Percentiles rank a stretch among this genome's conserved stretches.
These are phyloP conservation scores for Plantago ovata DNA, from an alignment of 257 asterid species.

Conservation along the genomic window DNA sequence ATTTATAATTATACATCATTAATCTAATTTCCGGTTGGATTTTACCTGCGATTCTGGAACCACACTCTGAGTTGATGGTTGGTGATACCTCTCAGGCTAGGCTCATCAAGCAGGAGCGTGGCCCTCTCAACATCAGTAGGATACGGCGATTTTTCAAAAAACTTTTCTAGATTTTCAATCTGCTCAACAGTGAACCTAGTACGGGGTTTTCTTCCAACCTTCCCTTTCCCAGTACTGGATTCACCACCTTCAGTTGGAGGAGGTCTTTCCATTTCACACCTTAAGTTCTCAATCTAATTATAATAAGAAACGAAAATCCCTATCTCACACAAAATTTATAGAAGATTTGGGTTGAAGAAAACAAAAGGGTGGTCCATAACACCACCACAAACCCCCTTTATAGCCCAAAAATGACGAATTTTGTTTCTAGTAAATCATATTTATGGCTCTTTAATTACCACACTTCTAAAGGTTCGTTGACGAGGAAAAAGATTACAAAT, in stretches of 20 bases:
- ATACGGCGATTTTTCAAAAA: constrained; percentile 33
- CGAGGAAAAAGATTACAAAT: too few species aligned
- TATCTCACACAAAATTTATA: too few species aligned
- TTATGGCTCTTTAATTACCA: too few species aligned
- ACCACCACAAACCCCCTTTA: too few species aligned
- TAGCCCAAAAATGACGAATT: too few species aligned
- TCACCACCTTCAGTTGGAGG: constrained; percentile 13
- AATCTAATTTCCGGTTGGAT: background rate
- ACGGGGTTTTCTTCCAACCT: constrained; percentile 20
- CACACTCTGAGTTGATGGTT: constrained; percentile 40
- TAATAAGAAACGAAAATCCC: too few species aligned
- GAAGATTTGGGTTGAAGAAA: too few species aligned
- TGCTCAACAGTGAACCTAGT: constrained; percentile 40
- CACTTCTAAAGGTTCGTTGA: too few species aligned
- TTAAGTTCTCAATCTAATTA: too few species aligned
- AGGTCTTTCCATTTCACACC: too few species aligned
- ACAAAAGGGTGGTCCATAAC: too few species aligned
- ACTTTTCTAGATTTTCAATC: constrained; percentile 37
- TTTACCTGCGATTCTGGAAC: constrained; percentile 65
- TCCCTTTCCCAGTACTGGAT: constrained; percentile 10
- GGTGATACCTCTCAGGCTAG: constrained; percentile 27
- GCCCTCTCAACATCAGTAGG: constrained; percentile 33
- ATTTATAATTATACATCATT: background rate
- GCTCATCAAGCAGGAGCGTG: constrained; percentile 27
- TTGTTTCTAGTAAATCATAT: too few species aligned